Evolutionary conservation across 495 filamentous ascomycete species (phyloP).

Genomic region (Gamarada debralockiae): DNA sequence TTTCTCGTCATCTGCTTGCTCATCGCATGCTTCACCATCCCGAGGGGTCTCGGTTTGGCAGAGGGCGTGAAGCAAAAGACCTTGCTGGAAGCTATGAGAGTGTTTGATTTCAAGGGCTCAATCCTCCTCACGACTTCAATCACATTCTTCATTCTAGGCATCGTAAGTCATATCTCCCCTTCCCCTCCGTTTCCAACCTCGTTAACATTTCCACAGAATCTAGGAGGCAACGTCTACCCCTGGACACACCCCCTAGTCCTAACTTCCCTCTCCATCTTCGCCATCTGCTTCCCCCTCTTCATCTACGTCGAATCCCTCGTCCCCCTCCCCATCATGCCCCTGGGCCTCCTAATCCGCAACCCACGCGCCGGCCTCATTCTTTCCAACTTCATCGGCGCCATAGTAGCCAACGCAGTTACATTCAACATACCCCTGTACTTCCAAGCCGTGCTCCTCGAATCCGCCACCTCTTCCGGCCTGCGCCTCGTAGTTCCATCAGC

Average conservation of each 20-base stretch:
- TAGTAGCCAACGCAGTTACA: conserved; percentile 63
- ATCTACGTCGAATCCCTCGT: conserved; percentile 59
- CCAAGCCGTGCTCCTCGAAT: conserved; percentile 71
- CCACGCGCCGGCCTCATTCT: conserved; percentile 67
- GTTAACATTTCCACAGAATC: conserved; percentile 42
- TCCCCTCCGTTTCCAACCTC: background rate
- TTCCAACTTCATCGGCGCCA: conserved; percentile 60
- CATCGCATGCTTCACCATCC: conserved; percentile 53
- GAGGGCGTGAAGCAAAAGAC: conserved; percentile 42
- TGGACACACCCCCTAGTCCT: conserved; percentile 73
- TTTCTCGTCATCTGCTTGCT: conserved; percentile 57
- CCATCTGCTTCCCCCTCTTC: conserved; percentile 52
- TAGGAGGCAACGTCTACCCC: conserved; percentile 71
- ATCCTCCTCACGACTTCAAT: conserved; percentile 58
- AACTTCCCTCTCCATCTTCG: conserved; percentile 52
- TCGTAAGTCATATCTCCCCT: conserved; percentile 37
- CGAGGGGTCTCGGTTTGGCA: conserved; percentile 53
- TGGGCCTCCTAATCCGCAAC: conserved; percentile 52
- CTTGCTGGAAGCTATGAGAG: conserved; percentile 53
- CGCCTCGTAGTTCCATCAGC: conserved; percentile 60
- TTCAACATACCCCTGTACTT: conserved; percentile 83
- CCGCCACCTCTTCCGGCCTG: conserved; percentile 66
- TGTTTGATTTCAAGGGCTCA: conserved; percentile 67
- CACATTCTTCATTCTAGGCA: conserved; percentile 65
- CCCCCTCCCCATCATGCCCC: conserved; percentile 66